phyloP scores from a whole-genome alignment of 768 basidiomycete species.

The Agaricus subrufescens region DNA sequence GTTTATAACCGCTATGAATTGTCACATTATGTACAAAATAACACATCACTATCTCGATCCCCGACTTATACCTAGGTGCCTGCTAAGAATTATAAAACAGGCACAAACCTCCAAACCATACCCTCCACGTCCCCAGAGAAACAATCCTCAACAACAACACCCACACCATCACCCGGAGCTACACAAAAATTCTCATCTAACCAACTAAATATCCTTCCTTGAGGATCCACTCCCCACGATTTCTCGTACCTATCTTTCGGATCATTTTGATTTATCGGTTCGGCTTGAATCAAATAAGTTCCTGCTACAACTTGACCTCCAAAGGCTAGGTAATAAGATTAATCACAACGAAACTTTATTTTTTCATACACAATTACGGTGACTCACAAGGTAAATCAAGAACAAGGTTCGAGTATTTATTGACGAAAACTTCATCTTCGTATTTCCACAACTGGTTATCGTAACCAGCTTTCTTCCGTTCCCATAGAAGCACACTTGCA shows the following conservation, averaged over 20 bases:
- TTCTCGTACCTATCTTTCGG: background rate
- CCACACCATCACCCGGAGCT: background rate
- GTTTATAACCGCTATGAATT: no score
- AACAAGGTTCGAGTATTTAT: background rate
- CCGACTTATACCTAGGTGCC: no score
- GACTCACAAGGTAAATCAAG: background rate
- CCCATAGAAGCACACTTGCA: background rate
- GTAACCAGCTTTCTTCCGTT: background rate
- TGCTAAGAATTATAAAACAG: background rate
- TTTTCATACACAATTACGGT: background rate
- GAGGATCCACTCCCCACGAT: background rate
- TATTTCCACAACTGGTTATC: background rate
- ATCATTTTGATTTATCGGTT: background rate
- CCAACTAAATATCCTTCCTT: background rate
- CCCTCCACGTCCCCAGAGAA: background rate
- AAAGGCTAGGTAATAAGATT: background rate
- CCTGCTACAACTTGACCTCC: background rate
- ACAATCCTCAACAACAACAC: background rate
- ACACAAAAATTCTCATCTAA: background rate
- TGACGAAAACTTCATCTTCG: background rate
- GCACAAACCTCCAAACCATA: background rate
- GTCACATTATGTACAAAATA: no score
- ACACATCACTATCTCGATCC: background rate
- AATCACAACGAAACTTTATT: background rate
- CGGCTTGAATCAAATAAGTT: background rate